phyloP scores from a whole-genome alignment of 129 eudicot genomes.

The Saposhnikovia divaricata region DNA sequence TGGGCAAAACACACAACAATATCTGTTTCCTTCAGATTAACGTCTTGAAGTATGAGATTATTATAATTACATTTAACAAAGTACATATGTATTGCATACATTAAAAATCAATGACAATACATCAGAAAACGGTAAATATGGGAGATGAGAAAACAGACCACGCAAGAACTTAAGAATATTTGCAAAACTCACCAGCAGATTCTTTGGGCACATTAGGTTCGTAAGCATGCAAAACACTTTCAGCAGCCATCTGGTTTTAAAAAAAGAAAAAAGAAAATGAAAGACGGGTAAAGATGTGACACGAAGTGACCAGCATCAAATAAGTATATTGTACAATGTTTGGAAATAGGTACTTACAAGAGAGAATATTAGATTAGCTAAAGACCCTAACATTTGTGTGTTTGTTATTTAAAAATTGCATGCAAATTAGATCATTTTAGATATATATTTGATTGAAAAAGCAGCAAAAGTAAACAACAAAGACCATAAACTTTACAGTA shows the following conservation, averaged over 20 bases:
- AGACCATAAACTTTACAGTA: neutral
- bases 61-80: neutral
- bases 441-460: neutral
- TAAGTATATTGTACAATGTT: neutral
- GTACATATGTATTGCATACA: neutral
- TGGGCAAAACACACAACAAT: neutral
- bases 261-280: neutral
- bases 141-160: neutral
- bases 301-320: neutral
- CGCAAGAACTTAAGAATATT: constrained; percentile 3
- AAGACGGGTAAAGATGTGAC: neutral
- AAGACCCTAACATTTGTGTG: neutral
- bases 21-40: neutral
- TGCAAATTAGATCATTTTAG: too few species aligned
- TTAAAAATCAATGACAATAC: neutral
- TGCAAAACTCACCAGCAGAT: constrained; percentile 45
- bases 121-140: neutral
- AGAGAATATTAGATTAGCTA: neutral
- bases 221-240: constrained; percentile 53
- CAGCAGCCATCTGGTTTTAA: constrained; percentile 26
- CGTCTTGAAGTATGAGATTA: neutral
- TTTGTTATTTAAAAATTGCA: neutral
- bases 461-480: neutral
- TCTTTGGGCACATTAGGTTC: constrained; percentile 51
- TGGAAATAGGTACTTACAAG: neutral